phyloP scores from a whole-genome alignment of 2,329 filamentous ascomycete species.

The Metarhizium brunneum region DNA sequence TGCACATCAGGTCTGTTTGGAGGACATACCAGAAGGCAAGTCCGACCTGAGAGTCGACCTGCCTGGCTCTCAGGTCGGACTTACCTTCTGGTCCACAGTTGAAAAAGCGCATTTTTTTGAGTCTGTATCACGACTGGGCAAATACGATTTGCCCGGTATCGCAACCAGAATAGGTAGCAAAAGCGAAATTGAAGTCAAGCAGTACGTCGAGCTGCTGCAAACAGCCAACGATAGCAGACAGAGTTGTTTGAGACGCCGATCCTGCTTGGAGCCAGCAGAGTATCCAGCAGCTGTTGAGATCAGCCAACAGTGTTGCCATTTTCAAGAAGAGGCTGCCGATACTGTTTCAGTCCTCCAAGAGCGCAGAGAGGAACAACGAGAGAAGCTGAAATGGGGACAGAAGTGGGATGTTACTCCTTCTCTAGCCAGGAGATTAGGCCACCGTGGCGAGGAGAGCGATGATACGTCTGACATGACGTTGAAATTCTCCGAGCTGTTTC shows the following conservation, averaged over 20 bases:
- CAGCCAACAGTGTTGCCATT: constrained; percentile 51
- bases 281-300: constrained; percentile 67
- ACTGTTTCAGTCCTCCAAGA: constrained; percentile 57
- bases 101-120: constrained; percentile 68
- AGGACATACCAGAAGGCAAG: constrained; percentile 53
- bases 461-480: constrained; percentile 18
- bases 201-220: constrained; percentile 58
- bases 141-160: constrained; percentile 52
- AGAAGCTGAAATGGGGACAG: constrained; percentile 50
- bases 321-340: constrained; percentile 61
- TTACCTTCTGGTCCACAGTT: constrained; percentile 55
- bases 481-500: constrained; percentile 48
- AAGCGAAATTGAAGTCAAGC: constrained; percentile 60
- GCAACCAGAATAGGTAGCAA: constrained; percentile 59
- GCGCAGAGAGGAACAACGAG: constrained; percentile 47
- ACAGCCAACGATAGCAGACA: constrained; percentile 34
- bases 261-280: constrained; percentile 38
- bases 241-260: constrained; percentile 17
- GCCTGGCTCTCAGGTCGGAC: constrained; percentile 51
- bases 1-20: constrained; percentile 25
- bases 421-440: constrained; percentile 22
- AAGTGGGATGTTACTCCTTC: constrained; percentile 54
- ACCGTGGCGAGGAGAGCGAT: constrained; percentile 4
- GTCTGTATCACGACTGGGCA: constrained; percentile 54
- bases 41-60: constrained; percentile 46